Evolutionary conservation across 1,139 yeast genomes (phyloP), one percentile per base, ranked within the genome.

Genomic region (Nakaseomyces uthaithaninus): DNA sequence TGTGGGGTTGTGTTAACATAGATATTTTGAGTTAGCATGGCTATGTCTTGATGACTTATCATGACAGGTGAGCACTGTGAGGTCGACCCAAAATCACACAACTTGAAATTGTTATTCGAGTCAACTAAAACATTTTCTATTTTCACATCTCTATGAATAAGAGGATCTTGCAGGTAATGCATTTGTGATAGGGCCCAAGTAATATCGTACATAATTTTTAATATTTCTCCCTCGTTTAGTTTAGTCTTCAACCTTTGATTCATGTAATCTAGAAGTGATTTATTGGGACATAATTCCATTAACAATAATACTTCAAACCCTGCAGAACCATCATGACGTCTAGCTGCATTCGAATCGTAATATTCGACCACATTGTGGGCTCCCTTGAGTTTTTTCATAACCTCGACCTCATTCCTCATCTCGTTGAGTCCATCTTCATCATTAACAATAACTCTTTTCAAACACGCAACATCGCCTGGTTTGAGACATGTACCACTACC

Each of bases 1-100:
- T 91, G 98, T n/a, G 96, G 95, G 2, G 98, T 91, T 0, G 98
- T 91, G 60, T 91, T 93, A 47, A 80, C 80, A 68, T 84, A 77
- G 44, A 91, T 76, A 57, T 91, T 96, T 49, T 84, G 85, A 48
- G 82, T 84, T 35, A 89, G 63, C 12, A 72, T 65, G 40, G 78
- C 78, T 51, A 80, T 58, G 24, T 59, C 63, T 37, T 55, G 59
- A 31, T 59, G 62, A 12, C 58, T 54, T 2, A 58, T 52, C 3
- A 53, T 62, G 9, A 57, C 31, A 75, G 72, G 49, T 75, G 64
- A 44, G 75, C 79, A 14, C 74, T 75, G 18, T 0, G 89, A 81
- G 0, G 95, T 84, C 1, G 96, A 86, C 1, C 99, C 99, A 66
- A 91, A 93, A 63, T 91, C 99, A 60, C 95, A 83, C 30, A 91